Base-by-base conservation (phyloP, 768 basidiomycete species). In the Termitomyces sp. region DNA sequence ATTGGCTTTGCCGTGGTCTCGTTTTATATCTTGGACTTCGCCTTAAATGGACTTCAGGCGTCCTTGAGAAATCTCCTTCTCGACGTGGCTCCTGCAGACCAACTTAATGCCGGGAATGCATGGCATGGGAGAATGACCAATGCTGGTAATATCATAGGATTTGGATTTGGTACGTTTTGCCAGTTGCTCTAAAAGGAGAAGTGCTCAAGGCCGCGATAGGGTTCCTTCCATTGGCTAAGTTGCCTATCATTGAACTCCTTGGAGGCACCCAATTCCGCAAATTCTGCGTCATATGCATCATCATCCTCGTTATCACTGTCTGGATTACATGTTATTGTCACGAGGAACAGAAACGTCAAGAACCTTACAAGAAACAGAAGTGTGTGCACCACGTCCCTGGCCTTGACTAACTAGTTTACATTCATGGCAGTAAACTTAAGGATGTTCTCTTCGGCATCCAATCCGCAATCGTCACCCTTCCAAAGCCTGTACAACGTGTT, bases 121-220 rank as follows among this genome's bases (percentile, higher is more conserved):
- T 99, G 96, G 94, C 94, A 98, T 60, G 90, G 95, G 46, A 80
- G 93, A 60, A 97, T 98, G 90, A 88, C 86, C 44, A 94, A 98
- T 68, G 86, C 94, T n/a, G 97, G 94, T 22, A 98, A 97, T 68
- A 96, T 98, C 49, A 70, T 98, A 61, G 97, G 97, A 9, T 98
- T 87, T 73, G 91, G 91, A 1, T 89, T 96, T 67, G 94, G 92
- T 90, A 66, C 57, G 81, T 62, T 20, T 4, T 44, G 13, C 41
- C 8, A 16, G n/a, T 42, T 26, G 26, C n/a, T 49, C 13, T 53
- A 2, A 41, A 14, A 16, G 7, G 24, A 46, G 32, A 36, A 31
- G 37, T 36, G 53, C 53, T 59, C 12, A 58, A 47, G 24, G 18
- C 47, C 16, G 48, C 12, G 59, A 16, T 63, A 87, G 93, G 95